Evolutionary conservation across 1,284 basidiomycete genomes (phyloP).

Genomic region (Leccinum angustisporum): DNA sequence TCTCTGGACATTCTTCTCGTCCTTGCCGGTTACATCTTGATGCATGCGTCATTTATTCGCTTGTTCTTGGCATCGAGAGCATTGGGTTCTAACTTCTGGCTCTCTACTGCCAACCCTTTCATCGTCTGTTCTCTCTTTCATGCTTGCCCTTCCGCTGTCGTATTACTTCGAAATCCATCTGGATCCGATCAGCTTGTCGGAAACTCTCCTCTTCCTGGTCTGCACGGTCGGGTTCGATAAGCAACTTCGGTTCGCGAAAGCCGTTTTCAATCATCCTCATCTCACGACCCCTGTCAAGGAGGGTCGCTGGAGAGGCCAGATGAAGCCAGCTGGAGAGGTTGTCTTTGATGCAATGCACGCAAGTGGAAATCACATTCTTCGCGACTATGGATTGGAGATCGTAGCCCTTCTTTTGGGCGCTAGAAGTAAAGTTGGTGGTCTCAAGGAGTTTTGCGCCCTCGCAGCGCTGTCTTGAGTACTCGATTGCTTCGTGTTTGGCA

Average conservation of each 20-base stretch:
- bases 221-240: constrained; percentile 99
- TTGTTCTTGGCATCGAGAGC: constrained; percentile 85
- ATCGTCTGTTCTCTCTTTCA: constrained; percentile 85
- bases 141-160: constrained; percentile 85
- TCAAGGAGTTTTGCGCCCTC: constrained; percentile 94
- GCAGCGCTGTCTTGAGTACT: constrained; percentile 84
- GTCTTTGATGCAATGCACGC: constrained; percentile 81
- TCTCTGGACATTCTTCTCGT: constrained; percentile 96
- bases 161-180: constrained; percentile 84
- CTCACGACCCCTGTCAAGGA: constrained; percentile 54
- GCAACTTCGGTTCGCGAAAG: constrained; percentile 87
- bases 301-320: constrained; percentile 44
- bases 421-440: constrained; percentile 83
- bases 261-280: constrained; percentile 88
- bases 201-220: constrained; percentile 96
- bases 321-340: constrained; percentile 81
- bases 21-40: constrained; percentile 91
- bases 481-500: constrained; percentile 88
- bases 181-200: constrained; percentile 90
- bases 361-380: constrained; percentile 81
- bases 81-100: constrained; percentile 88
- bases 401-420: constrained; percentile 90
- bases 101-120: constrained; percentile 82
- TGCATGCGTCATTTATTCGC: constrained; percentile 95
- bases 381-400: constrained; percentile 93